Evolutionary conservation across 164 flowering plant species (phyloP), one percentile per base, ranked within the genome.

Genomic region (Vitis rotundifolia): DNA sequence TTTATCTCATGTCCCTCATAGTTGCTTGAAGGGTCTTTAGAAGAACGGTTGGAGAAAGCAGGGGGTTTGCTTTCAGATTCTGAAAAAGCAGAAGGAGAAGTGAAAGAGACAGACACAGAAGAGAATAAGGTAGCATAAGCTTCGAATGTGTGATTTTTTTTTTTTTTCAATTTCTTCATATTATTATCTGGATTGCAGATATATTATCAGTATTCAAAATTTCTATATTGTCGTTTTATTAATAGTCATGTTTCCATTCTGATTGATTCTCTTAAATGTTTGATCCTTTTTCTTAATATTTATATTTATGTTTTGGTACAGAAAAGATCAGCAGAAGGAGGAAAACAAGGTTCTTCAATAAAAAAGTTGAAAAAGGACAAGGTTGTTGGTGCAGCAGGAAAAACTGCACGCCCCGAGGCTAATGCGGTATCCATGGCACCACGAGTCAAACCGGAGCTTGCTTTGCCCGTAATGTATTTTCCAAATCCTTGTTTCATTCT

Each of bases 1-100:
- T 68, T 51, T 58, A 10, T 12, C 71, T 31, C 15, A 37, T 67
- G 1, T 47, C 13, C 68, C 50, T 56, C 16, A 49, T 74, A 95
- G 98, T 81, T 95, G 81, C 97, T 95, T 76, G 99, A 91, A 87
- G 97, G 93, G 78, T 89, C 95, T 72, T 68, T 93, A 60, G 97
- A 93, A 78, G 97, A 91, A 13, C 91, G 89, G 57, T 68, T 91
- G 76, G 99, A 96, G 75, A 93, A 93, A 82, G 69, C 81, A 9
- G 87, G 90, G 26, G 87, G 83, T 68, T 79, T 88, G 73, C 83
- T 87, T 71, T 78, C 86, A 49, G 97, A 92, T 77, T 77, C 91
- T 78, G 98, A 92, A 29, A 92, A 87, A 70, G 78, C 80, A 3
- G 97, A 92, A 61, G 96, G 89, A 74, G 99, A 95, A 76, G 71